These are phyloP conservation scores for Botrytis elliptica DNA, from an alignment of 2,329 filamentous ascomycete genomes.

Conservation along the genomic window DNA sequence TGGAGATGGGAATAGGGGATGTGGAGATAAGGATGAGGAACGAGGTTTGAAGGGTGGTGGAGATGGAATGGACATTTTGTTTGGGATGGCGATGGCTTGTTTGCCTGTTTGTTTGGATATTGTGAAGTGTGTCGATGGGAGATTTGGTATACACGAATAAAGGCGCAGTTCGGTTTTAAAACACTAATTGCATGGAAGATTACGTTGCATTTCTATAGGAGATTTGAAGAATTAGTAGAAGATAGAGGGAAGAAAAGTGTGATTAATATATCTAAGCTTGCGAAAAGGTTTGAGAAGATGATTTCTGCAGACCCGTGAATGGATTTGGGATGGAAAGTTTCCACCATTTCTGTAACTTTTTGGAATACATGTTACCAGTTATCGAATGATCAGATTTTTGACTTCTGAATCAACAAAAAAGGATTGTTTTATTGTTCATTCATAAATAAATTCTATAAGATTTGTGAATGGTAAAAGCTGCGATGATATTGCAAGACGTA, in stretches of 20 bases:
- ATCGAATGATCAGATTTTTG: neutral
- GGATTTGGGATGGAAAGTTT: neutral
- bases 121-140: neutral
- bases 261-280: neutral
- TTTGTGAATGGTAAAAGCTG: neutral
- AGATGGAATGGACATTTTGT: neutral
- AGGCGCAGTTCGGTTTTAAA: too few species aligned
- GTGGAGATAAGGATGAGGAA: neutral
- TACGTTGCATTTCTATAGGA: neutral
- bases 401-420: neutral
- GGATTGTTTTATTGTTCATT: neutral
- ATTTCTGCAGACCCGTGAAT: neutral
- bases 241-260: neutral
- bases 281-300: neutral
- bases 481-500: neutral
- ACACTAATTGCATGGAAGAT: neutral
- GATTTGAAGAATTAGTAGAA: neutral
- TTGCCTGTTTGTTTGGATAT: neutral
- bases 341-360: accelerated
- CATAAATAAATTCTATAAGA: neutral
- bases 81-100: neutral
- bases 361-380: too few species aligned
- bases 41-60: neutral
- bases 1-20: neutral
- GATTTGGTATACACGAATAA: neutral